Conservation (phyloP, 2,329 filamentous ascomycete genomes). For the Plenodomus lindquistii region DNA sequence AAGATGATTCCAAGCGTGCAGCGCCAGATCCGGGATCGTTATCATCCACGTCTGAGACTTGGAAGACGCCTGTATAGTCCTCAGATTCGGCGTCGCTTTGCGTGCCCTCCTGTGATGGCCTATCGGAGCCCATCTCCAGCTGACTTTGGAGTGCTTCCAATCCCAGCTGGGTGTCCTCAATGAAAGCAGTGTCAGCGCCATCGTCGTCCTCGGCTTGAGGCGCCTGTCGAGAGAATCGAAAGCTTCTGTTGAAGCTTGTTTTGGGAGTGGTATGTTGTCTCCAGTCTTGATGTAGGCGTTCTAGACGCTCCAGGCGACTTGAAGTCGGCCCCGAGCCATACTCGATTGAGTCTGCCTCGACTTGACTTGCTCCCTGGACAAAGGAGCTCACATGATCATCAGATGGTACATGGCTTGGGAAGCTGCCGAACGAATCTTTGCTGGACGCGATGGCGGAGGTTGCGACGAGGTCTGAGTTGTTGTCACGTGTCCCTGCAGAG, state of each 20-base stretch:
- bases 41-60: background rate
- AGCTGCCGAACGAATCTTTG: constrained; percentile 41
- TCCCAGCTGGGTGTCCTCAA: constrained; percentile 52
- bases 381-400: constrained; percentile 3
- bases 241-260: constrained; percentile 4
- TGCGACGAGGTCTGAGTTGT: background rate
- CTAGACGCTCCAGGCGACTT: constrained; percentile 32
- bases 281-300: constrained; percentile 31
- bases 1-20: too few relatives aligned
- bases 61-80: background rate
- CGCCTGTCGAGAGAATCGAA: background rate
- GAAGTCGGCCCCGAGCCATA: constrained; percentile 11
- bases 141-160: constrained; percentile 49
- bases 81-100: constrained; percentile 1
- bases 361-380: background rate
- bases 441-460: constrained; percentile 16
- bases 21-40: too few relatives aligned
- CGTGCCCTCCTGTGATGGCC: constrained; percentile 21
- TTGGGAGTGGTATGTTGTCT: constrained; percentile 16
- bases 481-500: background rate
- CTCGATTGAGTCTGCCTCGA: background rate
- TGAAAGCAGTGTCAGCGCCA: constrained; percentile 25
- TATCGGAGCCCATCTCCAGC: constrained; percentile 35
- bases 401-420: constrained; percentile 30
- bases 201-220: constrained; percentile 5